A percentile compares a stretch with the other conserved stretches of the same genome.
Conservation (phyloP, 2,329 filamentous ascomycete species). For the Neofusicoccum umdonicola region DNA sequence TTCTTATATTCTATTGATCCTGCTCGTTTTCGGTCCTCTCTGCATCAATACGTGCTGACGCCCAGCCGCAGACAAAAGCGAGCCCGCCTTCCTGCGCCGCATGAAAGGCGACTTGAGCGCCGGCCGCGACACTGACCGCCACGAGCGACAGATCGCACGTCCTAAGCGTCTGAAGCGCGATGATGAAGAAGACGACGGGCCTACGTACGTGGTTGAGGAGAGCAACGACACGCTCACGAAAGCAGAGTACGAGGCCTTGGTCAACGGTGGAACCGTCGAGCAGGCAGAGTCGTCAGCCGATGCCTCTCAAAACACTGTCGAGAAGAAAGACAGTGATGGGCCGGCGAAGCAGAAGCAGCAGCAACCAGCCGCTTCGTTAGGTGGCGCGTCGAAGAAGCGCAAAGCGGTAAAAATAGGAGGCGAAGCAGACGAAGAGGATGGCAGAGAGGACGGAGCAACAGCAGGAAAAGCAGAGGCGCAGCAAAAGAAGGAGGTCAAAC, state of each 20-base stretch:
- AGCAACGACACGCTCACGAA: conserved; percentile 61
- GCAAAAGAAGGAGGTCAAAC: conserved; percentile 24
- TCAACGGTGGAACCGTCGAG: conserved; percentile 21
- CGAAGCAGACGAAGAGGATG: conserved; percentile 27
- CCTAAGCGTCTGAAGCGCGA: conserved; percentile 49
- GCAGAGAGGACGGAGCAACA: conserved; percentile 18
- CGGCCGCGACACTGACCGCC: conserved; percentile 43
- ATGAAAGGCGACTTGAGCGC: conserved; percentile 54
- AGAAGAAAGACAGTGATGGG: conserved; percentile 11
- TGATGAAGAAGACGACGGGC: conserved; percentile 73
- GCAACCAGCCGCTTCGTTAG: conserved; percentile 32
- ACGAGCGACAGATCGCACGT: conserved; percentile 44
- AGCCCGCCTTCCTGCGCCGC: conserved; percentile 47
- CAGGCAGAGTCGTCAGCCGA: conserved; percentile 18
- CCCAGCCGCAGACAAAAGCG: conserved; percentile 48
- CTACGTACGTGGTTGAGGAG: conserved; percentile 70
- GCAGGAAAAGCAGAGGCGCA: conserved; percentile 15
- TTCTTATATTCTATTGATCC: too few relatives aligned
- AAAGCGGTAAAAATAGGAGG: conserved; percentile 36
- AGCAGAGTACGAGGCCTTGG: conserved; percentile 49
- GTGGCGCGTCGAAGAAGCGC: conserved; percentile 34
- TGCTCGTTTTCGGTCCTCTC: not conserved
- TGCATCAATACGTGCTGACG: not conserved
- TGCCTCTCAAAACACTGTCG: not conserved
- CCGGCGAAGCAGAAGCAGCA: conserved; percentile 18